Base-by-base conservation (phyloP, 2,329 filamentous ascomycete species). In the Arthrobotrys entomopaga region DNA sequence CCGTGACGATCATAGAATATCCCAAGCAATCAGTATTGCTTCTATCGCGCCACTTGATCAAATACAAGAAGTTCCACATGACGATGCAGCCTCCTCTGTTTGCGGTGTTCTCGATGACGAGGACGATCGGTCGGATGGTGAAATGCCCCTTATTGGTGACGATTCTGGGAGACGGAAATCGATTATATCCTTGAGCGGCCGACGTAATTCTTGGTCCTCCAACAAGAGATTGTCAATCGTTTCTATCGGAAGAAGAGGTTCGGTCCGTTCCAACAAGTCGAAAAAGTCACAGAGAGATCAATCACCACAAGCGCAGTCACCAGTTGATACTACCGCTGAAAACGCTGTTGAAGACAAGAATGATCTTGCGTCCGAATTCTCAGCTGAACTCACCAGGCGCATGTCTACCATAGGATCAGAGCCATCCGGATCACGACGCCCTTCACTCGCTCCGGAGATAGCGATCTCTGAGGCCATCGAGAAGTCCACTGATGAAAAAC, bases 41-140 rank as follows among this genome's bases (percentile, higher is more conserved):
- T 80, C 48, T 65, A 78, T 63, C 76, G 79, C 34, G 54, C 70
- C 57, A 80, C 80, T 10, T 80, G 81, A 71, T 71, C 79, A 19
- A 73, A 81, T 52, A 74, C 80, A 38, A 80, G 83, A 15, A 80
- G 82, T 73, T 82, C 49, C 65, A 34, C 40, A 78, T 56, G 56
- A 78, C 34, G 77, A 84, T 70, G 79, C 80, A 40, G 81, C 81
- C n/a, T 85, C 84, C 10, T 85, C 84, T n/a, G 76, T 85, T 53
- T 84, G 82, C 13, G 84, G 84, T 22, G 85, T 83, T 0, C 85
- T 90, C 78, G 89, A 89, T 15, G 89, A 90, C 66, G 85, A 88
- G 26, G 84, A 85, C 10, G 84, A 85, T n/a, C 78, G 81, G 10
- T 74, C 80, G 4, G 81, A 81, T 1, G 40, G 81, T 24, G 79